Percentiles rank a stretch among this genome's conserved stretches.
These are phyloP conservation scores for Solanum neorickii DNA, from an alignment of 257 asterid genomes.

Conservation along the genomic window DNA sequence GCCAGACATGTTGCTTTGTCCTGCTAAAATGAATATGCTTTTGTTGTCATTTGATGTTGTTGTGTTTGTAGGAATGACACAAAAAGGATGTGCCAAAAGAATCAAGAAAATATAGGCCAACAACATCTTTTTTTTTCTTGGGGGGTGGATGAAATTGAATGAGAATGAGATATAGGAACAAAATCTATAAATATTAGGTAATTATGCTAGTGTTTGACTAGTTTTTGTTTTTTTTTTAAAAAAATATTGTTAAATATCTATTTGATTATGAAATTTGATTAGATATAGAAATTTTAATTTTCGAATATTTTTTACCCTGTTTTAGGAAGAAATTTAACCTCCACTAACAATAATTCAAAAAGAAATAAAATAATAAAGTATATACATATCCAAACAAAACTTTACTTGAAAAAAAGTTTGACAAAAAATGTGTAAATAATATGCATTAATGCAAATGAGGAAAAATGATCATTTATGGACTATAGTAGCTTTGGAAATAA, in stretches of 20 bases:
- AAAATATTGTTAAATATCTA: too few relatives aligned
- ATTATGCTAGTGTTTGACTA: neutral
- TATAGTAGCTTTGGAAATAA: neutral
- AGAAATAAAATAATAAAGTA: too few relatives aligned
- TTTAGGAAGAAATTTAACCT: neutral
- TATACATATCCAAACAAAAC: neutral
- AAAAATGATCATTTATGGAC: too few relatives aligned
- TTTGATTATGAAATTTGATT: too few relatives aligned
- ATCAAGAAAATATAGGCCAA: neutral
- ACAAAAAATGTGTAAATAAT: neutral
- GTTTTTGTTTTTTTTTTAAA: too few relatives aligned
- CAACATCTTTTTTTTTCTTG: neutral
- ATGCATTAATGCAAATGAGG: too few relatives aligned
- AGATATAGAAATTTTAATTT: too few relatives aligned
- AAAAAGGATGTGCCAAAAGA: neutral
- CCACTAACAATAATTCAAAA: neutral
- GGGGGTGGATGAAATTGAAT: neutral
- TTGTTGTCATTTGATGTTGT: neutral
- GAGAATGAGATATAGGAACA: neutral
- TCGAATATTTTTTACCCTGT: neutral
- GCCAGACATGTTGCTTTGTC: conserved; percentile 8
- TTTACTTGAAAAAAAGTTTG: too few relatives aligned
- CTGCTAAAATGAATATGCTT: neutral
- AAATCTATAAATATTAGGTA: neutral
- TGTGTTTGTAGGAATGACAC: neutral